These are phyloP conservation scores for Moricandia moricandioides DNA, from an alignment of 345 rosid genomes.

Conservation along the genomic window DNA sequence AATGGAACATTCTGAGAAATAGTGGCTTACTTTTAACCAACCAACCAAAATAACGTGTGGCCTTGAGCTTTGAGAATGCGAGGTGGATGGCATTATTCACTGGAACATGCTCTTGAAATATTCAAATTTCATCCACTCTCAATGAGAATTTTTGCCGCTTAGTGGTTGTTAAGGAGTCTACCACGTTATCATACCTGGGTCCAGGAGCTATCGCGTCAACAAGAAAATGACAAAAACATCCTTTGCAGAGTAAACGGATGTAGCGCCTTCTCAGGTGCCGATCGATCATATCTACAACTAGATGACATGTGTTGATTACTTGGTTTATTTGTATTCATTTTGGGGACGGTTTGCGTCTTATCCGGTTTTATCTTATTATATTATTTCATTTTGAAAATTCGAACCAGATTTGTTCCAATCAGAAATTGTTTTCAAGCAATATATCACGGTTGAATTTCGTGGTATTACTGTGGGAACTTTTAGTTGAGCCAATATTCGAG, in stretches of 20 bases:
- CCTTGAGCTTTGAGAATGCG: not conserved
- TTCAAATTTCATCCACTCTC: constrained; percentile 26
- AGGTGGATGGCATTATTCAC: constrained; percentile 26
- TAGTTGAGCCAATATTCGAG: too few species aligned
- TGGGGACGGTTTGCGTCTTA: constrained; percentile 9
- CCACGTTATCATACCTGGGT: constrained; percentile 3
- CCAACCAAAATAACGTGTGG: not conserved
- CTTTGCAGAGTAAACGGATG: constrained; percentile 14
- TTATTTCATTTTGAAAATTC: too few species aligned
- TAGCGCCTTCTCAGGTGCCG: constrained; percentile 18
- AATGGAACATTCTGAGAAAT: not conserved
- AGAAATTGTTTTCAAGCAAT: not conserved
- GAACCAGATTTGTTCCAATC: not conserved
- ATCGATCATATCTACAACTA: not conserved
- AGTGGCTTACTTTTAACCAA: constrained; percentile 6
- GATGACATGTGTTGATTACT: not conserved
- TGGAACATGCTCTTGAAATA: constrained; percentile 10
- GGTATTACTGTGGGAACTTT: too few species aligned
- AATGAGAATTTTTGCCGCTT: not conserved
- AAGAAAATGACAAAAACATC: not conserved
- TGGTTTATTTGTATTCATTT: not conserved
- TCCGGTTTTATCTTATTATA: not conserved
- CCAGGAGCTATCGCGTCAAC: not conserved
- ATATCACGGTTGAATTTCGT: not conserved
- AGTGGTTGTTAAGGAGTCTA: constrained; percentile 1